These are phyloP conservation scores for Plasmodium inui DNA, from an alignment of 169 alveolate species.

Conservation along the genomic window DNA sequence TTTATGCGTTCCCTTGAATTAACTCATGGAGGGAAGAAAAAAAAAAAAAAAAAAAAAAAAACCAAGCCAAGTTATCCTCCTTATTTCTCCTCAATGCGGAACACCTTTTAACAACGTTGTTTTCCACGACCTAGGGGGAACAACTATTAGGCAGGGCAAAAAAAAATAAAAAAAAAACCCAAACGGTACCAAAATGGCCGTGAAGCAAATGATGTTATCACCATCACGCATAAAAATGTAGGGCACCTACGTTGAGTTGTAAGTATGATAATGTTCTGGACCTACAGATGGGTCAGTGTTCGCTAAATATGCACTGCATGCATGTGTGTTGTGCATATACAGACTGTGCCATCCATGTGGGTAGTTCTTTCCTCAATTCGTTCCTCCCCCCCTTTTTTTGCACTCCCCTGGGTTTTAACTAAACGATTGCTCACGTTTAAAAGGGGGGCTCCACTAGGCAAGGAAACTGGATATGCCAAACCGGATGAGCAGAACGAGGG, in stretches of 20 bases:
- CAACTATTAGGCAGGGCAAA: neutral
- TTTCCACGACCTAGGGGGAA: neutral
- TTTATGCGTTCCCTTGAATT: neutral
- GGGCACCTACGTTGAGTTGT: neutral
- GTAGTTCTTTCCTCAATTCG: neutral
- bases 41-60: neutral
- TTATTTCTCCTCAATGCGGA: neutral
- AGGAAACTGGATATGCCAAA: neutral
- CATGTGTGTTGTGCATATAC: neutral
- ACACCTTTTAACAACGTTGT: neutral
- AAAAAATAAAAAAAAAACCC: neutral
- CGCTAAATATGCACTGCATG: neutral
- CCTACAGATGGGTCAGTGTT: neutral
- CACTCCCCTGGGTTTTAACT: neutral
- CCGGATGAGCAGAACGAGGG: neutral
- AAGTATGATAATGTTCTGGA: neutral
- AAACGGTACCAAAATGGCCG: neutral
- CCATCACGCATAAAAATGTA: neutral
- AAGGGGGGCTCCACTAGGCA: neutral
- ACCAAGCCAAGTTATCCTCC: neutral
- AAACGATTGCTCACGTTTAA: neutral
- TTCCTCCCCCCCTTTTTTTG: neutral
- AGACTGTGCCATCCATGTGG: neutral
- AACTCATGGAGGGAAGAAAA: neutral
- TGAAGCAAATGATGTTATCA: neutral